These are phyloP conservation scores for Fraxinus pennsylvanica DNA, from an alignment of 257 asterid species.

Conservation along the genomic window DNA sequence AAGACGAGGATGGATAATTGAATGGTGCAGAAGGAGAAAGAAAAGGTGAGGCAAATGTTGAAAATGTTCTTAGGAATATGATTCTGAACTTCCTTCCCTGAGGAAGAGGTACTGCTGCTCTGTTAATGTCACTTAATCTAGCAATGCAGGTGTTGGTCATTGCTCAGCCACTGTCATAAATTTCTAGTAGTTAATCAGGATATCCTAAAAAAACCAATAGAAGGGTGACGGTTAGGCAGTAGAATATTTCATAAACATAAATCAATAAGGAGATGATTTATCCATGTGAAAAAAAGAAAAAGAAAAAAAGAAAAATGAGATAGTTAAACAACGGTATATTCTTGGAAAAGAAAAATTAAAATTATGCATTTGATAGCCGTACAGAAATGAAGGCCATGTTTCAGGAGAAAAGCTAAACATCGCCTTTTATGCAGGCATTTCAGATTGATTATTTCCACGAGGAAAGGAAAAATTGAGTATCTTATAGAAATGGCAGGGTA, in stretches of 20 bases:
- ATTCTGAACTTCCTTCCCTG: conserved; percentile 40
- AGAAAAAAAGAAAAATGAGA: background rate
- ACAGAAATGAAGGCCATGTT: background rate
- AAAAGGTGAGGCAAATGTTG: conserved; percentile 55
- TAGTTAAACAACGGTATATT: background rate
- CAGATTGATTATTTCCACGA: background rate
- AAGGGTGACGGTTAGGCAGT: background rate
- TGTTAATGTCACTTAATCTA: conserved; percentile 52
- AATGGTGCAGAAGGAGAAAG: conserved; percentile 36
- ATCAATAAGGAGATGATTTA: background rate
- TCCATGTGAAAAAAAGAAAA: conserved; percentile 11
- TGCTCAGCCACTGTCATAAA: conserved; percentile 14
- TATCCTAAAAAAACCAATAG: conserved; percentile 26
- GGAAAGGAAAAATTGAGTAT: background rate
- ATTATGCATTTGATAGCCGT: background rate
- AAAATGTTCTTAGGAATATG: conserved; percentile 45
- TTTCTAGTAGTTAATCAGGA: background rate
- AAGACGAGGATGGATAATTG: conserved; percentile 35
- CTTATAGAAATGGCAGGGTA: background rate
- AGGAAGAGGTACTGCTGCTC: conserved; percentile 53
- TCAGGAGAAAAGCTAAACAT: background rate
- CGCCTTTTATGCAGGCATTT: background rate
- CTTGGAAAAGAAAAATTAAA: background rate
- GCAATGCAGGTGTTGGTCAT: conserved; percentile 68
- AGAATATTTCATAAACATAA: background rate